Conservation (phyloP, 495 filamentous ascomycete species). For the Penicillium cataractarum region DNA sequence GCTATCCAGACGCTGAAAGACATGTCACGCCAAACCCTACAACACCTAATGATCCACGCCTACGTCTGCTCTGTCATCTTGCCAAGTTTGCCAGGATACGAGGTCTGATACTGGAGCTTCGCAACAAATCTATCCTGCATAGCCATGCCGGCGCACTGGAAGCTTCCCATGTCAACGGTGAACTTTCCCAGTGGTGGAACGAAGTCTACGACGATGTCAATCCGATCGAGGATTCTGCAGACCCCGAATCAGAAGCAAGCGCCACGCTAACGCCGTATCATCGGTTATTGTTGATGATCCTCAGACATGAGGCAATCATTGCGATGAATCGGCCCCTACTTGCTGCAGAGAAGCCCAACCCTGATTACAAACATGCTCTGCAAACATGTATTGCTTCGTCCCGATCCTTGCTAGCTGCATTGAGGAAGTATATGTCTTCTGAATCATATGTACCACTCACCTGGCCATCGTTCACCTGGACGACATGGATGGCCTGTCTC, state of each 20-base stretch:
- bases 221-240: slow-evolving; percentile 28
- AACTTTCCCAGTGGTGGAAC: slow-evolving; percentile 51
- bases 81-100: slow-evolving; percentile 48
- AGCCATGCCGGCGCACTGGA: slow-evolving; percentile 38
- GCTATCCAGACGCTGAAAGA: slow-evolving; percentile 46
- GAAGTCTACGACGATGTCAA: slow-evolving; percentile 50
- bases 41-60: slow-evolving; percentile 21
- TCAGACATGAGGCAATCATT: slow-evolving; percentile 49
- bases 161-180: slow-evolving; percentile 41
- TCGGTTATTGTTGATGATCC: slow-evolving; percentile 38
- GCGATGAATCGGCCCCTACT: slow-evolving; percentile 49
- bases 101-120: slow-evolving; percentile 48
- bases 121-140: slow-evolving; percentile 50
- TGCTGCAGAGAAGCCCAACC: slow-evolving; percentile 36
- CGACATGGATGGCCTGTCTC: slow-evolving; percentile 54
- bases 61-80: slow-evolving; percentile 40
- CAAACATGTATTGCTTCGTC: slow-evolving; percentile 50
- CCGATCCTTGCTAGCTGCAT: slow-evolving; percentile 39
- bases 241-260: slow-evolving; percentile 2
- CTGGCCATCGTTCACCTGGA: slow-evolving; percentile 54
- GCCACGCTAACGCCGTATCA: slow-evolving; percentile 35
- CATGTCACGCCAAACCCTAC: slow-evolving; percentile 17
- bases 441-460: slow-evolving; percentile 32
- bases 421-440: slow-evolving; percentile 36
- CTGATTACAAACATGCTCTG: slow-evolving; percentile 47